Evolutionary conservation across 2,329 filamentous ascomycete species (phyloP), one percentile per base, ranked within the genome.

Genomic region (Aspergillus amoenus): DNA sequence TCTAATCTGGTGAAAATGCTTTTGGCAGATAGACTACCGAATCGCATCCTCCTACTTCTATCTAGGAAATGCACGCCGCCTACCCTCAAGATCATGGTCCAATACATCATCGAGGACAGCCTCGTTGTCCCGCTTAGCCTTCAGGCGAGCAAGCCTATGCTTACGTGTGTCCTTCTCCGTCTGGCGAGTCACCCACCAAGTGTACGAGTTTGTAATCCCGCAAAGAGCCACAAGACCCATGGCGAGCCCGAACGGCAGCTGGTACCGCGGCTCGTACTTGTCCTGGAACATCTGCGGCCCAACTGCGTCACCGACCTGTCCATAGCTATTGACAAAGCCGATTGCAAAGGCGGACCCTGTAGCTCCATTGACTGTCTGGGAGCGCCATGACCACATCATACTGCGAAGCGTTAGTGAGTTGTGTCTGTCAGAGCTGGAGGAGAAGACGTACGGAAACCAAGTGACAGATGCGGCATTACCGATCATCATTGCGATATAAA

Each of bases 321-420:
- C 62, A 37, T 64, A 64, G 17, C 60, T 64, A 22, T 63, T 64
- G 5, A 56, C 62, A 52, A 64, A 64, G 13, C 58, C 62, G 24
- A 63, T 64, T 12, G 62, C 62, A 34, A 59, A 59, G 1, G 57
- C 57, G 1, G 57, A 59, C 2, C 57, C 57, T 2, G 57, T 59
- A 5, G 57, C 57, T 3, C 57, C 57, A 21, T 56, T 30, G 2
- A 53, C 56, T 3, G 57, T 59, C 30, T 59, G 57, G 1, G 56
- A 54, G 2, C 57, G 53, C 57, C 57, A 59, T 5, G 57, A 48
- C 57, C 57, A 59, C 57, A 59, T 59, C 53, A 59, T 17, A 17
- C 22, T 57, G 27, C 8, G 27, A 4, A 57, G 22, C 55, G 51
- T 30, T 30, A 30, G 27, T 30, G 27, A 30, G 27, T 11, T 30